These are phyloP conservation scores for Paracoccidioides lutzii DNA, from an alignment of 2,329 filamentous ascomycete genomes.

Conservation along the genomic window DNA sequence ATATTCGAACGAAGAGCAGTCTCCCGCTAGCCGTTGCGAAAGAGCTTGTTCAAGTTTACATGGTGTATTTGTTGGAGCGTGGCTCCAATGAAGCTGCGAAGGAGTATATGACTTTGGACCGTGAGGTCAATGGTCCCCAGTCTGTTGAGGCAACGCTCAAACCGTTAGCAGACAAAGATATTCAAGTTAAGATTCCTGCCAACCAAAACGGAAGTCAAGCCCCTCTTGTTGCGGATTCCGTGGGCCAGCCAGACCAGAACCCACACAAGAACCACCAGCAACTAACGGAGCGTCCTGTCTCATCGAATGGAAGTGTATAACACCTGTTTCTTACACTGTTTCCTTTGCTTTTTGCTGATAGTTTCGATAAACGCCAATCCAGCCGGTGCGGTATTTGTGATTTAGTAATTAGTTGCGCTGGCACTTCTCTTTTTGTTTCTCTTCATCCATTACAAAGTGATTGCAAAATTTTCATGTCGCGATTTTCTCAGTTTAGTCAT, in stretches of 20 bases:
- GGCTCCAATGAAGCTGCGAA: slow-evolving; percentile 75
- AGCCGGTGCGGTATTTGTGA: not conserved
- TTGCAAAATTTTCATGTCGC: not conserved
- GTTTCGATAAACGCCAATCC: not conserved
- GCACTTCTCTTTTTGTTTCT: not conserved
- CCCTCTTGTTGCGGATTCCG: slow-evolving; percentile 7
- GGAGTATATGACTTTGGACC: slow-evolving; percentile 70
- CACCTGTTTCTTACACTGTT: not conserved
- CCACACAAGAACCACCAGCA: slow-evolving; percentile 11
- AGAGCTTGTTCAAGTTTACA: slow-evolving; percentile 64
- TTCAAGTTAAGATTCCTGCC: slow-evolving; percentile 5
- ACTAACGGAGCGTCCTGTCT: not conserved
- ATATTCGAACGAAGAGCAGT: slow-evolving; percentile 59
- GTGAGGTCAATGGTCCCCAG: slow-evolving; percentile 62
- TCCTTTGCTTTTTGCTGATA: not conserved
- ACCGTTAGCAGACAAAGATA: slow-evolving; percentile 16
- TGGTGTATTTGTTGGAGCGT: slow-evolving; percentile 70
- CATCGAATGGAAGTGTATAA: slow-evolving; percentile 1
- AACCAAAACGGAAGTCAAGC: slow-evolving; percentile 11
- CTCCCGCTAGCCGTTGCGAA: slow-evolving; percentile 56
- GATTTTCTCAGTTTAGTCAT: not conserved
- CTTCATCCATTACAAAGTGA: not conserved
- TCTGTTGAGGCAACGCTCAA: slow-evolving; percentile 27
- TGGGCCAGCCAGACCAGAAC: not conserved
- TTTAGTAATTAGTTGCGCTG: not conserved